Percentiles rank a stretch among this genome's conserved stretches.
Conservation (phyloP, 768 basidiomycete genomes). For the Naganishia antarctica region DNA sequence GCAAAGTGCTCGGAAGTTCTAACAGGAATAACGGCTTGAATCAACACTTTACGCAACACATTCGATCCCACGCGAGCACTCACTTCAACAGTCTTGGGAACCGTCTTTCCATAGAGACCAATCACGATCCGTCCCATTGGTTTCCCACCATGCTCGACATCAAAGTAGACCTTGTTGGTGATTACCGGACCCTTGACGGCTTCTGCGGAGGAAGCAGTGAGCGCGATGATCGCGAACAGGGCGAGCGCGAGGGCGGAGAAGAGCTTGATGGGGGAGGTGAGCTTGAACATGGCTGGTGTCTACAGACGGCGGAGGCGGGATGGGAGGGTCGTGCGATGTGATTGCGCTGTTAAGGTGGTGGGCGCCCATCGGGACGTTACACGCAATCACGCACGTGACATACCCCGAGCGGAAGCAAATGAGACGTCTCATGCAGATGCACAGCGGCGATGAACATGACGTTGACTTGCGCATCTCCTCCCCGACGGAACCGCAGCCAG, state of each 20-base stretch:
- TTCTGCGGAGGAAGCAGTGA: constrained; percentile 53
- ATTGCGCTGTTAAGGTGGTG: no score
- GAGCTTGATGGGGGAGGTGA: constrained; percentile 28
- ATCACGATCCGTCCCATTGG: constrained; percentile 78
- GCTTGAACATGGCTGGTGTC: constrained; percentile 5
- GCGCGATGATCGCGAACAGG: constrained; percentile 44
- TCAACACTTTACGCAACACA: neutral
- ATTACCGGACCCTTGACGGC: constrained; percentile 83
- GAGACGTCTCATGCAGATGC: no score
- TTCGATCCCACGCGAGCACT: neutral
- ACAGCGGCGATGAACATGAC: no score
- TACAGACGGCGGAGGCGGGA: neutral
- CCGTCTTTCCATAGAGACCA: constrained; percentile 70
- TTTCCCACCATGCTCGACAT: constrained; percentile 86
- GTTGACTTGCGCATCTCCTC: neutral
- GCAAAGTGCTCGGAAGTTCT: constrained; percentile 92
- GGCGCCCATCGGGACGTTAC: no score
- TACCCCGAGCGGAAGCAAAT: constrained; percentile 1
- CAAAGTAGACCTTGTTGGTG: constrained; percentile 87
- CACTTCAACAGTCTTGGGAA: constrained; percentile 78
- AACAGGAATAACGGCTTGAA: neutral
- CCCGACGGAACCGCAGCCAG: neutral
- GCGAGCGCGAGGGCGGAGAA: constrained; percentile 33
- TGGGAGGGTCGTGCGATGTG: neutral
- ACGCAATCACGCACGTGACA: neutral